These are phyloP conservation scores for Rubus parviflorus DNA, from an alignment of 306 rosid species.

Conservation along the genomic window DNA sequence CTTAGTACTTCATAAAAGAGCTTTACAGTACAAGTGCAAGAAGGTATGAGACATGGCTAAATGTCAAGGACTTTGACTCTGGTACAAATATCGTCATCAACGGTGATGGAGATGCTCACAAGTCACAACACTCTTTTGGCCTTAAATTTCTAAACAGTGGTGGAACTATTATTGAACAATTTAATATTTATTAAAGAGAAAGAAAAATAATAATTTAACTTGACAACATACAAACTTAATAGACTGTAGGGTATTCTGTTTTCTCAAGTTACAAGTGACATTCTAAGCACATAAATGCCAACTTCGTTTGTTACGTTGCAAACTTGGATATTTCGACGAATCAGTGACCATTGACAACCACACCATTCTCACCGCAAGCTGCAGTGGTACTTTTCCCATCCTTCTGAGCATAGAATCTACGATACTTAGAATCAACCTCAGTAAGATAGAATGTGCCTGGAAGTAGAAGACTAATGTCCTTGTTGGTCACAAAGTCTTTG, in stretches of 20 bases:
- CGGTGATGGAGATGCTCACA: background rate
- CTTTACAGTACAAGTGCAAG: conserved; percentile 2
- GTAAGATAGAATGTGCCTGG: conserved; percentile 96
- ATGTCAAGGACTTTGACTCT: background rate
- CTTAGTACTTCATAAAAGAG: background rate
- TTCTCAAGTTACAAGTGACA: conserved; percentile 23
- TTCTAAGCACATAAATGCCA: conserved; percentile 20
- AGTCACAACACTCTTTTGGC: background rate
- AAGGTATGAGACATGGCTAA: background rate
- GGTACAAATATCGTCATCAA: background rate
- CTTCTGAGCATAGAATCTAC: conserved; percentile 80
- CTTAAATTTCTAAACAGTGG: background rate
- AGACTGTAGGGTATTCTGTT: conserved; percentile 22
- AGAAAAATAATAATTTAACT: background rate
- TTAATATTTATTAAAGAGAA: conserved; percentile 10
- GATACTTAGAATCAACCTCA: conserved; percentile 80
- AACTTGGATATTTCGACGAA: conserved; percentile 6
- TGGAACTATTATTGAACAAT: background rate
- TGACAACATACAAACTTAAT: conserved; percentile 27
- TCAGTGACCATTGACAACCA: conserved; percentile 68
- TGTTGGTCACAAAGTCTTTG: conserved; percentile 87
- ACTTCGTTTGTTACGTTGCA: conserved; percentile 10
- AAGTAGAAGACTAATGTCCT: conserved; percentile 68
- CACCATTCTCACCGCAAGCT: conserved; percentile 35
- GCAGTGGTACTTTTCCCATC: conserved; percentile 21